These are phyloP conservation scores for Coniosporium tulheliwenetii DNA, from an alignment of 2,329 filamentous ascomycete genomes.

Conservation along the genomic window DNA sequence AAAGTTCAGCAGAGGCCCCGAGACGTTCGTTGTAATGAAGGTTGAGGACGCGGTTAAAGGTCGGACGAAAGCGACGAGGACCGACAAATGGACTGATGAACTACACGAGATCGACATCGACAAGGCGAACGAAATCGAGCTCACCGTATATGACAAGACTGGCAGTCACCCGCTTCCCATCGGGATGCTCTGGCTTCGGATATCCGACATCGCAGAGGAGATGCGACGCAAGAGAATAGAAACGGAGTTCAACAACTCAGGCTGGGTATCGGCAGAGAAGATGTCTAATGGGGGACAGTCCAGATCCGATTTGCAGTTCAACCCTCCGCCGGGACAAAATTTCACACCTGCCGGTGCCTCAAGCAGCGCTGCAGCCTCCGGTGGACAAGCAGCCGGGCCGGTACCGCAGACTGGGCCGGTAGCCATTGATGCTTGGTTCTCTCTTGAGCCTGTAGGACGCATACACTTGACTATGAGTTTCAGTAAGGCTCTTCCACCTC, in stretches of 20 bases:
- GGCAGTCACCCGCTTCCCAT: slow-evolving; percentile 81
- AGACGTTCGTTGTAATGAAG: slow-evolving; percentile 92
- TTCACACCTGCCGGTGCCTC: slow-evolving; percentile 16
- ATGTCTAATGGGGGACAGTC: slow-evolving; percentile 50
- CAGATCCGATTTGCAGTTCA: slow-evolving; percentile 38
- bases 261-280: slow-evolving; percentile 94
- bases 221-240: slow-evolving; percentile 96
- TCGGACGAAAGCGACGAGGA: slow-evolving; percentile 70
- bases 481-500: slow-evolving; percentile 22
- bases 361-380: slow-evolving; percentile 21
- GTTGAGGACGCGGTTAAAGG: slow-evolving; percentile 89
- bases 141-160: slow-evolving; percentile 94
- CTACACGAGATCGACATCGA: slow-evolving; percentile 86
- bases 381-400: slow-evolving; percentile 18
- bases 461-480: slow-evolving; percentile 89
- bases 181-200: slow-evolving; percentile 86
- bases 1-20: slow-evolving; percentile 75
- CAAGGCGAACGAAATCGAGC: slow-evolving; percentile 95
- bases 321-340: slow-evolving; percentile 28
- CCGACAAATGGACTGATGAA: slow-evolving; percentile 83
- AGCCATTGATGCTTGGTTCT: slow-evolving; percentile 87
- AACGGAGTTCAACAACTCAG: slow-evolving; percentile 81
- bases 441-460: slow-evolving; percentile 81
- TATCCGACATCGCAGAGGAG: slow-evolving; percentile 94
- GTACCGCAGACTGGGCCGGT: slow-evolving; percentile 37